Base-by-base conservation (phyloP, 495 filamentous ascomycete genomes). In the Sordaria brevicollis region DNA sequence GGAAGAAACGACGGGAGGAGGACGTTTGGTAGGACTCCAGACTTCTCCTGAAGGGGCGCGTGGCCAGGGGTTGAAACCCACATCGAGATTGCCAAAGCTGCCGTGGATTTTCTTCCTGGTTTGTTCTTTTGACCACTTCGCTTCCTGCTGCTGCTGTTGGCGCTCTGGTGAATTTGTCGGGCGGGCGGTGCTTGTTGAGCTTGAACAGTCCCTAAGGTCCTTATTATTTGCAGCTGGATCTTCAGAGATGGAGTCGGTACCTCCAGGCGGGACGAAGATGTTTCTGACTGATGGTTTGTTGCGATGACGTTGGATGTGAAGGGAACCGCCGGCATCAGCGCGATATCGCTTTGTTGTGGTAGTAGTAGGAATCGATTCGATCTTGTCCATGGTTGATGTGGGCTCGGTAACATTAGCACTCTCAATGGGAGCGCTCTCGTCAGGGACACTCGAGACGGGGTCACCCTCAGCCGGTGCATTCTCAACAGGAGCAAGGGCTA, bases 51-150 rank as follows among this genome's bases (percentile, higher is more conserved):
- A 38, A 2, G 68, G 25, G 15, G 13, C 34, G 11, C 70, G 70
- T 29, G 70, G 70, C 70, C 70, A 71, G 29, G 70, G 70, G 43
- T 71, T 68, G 36, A 71, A 71, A 8, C 66, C 29, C n/a, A 19
- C 37, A 21, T 67, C 34, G 21, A 71, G 34, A 17, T 68, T 68
- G 17, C n/a, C 33, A 35, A 71, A 71, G 35, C 70, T 69, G 1
- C 70, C 70, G 67, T 71, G 66, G 29, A 62, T 34, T 29, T 57
- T 62, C 34, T 9, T 62, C 4, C 13, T 62, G 13, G 29, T 1
- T 62, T 62, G 25, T 31, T 31, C 49, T 29, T 31, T 29, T 62
- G 49, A n/a, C n/a, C n/a, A n/a, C n/a, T n/a, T 31, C 6, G 13
- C 11, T 13, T 62, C 25, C 4, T 31, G 13, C 33, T 31, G 5